Base-by-base conservation (phyloP, 805 yeast species). In the Sugiyamaella floridensis region DNA sequence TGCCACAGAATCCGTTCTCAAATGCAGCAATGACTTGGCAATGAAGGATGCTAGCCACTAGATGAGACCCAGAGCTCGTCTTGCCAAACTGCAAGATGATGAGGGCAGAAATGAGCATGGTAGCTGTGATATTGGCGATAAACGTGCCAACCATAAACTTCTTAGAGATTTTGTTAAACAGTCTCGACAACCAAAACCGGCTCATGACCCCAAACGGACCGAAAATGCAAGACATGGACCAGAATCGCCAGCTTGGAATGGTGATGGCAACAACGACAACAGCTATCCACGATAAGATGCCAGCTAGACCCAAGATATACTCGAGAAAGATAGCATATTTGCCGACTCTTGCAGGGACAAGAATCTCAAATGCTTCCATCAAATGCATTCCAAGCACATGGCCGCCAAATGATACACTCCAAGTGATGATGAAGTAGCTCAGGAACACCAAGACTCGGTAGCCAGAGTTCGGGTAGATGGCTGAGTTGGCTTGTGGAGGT, bases 361-460 rank as follows among this genome's bases (percentile, higher is more conserved):
- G 16, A 11, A 29, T 32, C 42, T 29, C 81, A 77, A 54, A 74
- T 11, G 45, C 50, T 14, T 41, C 43, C 14, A 45, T 63, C 3
- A 80, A 19, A 54, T 83, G 83, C 44, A 69, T 70, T 1, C 97
- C 96, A 18, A 80, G 65, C 10, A 70, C 68, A 54, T 75, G 80
- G 0, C 85, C 88, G 6, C 79, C 70, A 46, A 81, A 65, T 0
- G 93, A 85, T 11, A 85, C 71, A 9, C 80, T 75, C 54, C 86
- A 55, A 51, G 88, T 86, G 0, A 78, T 69, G 0, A 87, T 59
- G 0, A 80, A 44, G 1, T 85, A 88, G 1, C 89, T 78, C 19
- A 85, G 65, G 49, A 81, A 84, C 53, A 83, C 86, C 83, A 87
- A 82, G 1, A 86, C 78, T 0, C 95, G 95, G 65, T 86, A 88